phyloP scores from a whole-genome alignment of 345 rosid genomes.

The Alliaria petiolata region DNA sequence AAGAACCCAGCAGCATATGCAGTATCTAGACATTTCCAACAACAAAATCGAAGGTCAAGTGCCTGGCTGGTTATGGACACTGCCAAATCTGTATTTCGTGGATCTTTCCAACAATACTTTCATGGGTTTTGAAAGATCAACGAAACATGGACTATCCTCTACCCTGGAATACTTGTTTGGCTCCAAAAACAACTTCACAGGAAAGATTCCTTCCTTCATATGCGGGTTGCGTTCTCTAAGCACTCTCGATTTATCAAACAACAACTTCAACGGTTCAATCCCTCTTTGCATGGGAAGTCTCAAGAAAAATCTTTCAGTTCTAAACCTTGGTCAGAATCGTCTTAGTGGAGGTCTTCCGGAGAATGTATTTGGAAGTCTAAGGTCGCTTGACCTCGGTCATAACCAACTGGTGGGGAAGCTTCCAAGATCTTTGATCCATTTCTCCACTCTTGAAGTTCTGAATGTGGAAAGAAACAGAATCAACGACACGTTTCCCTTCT shows the following conservation, averaged over 20 bases:
- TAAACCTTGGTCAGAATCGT: neutral
- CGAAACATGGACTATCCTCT: neutral
- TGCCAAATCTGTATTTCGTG: neutral
- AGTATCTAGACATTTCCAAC: neutral
- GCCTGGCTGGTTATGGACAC: neutral
- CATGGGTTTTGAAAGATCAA: neutral
- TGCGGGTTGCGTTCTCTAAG: neutral
- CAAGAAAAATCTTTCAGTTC: neutral
- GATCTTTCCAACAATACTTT: neutral
- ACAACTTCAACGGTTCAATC: neutral
- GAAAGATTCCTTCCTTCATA: neutral
- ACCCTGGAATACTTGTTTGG: neutral
- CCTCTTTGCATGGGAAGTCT: neutral
- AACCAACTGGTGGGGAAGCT: neutral
- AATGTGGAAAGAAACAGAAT: neutral
- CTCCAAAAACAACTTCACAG: neutral
- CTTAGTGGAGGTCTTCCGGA: constrained; percentile 3
- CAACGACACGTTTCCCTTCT: neutral
- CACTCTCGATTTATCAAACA: neutral
- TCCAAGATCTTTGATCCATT: neutral
- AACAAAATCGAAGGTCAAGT: neutral
- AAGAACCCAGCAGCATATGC: neutral
- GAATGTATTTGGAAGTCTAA: neutral
- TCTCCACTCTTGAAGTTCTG: neutral
- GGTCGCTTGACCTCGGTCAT: neutral